A percentile compares a stretch with the other conserved stretches of the same genome.
These are phyloP conservation scores for Xylaria grammica DNA, from an alignment of 495 filamentous ascomycete genomes.

Conservation along the genomic window DNA sequence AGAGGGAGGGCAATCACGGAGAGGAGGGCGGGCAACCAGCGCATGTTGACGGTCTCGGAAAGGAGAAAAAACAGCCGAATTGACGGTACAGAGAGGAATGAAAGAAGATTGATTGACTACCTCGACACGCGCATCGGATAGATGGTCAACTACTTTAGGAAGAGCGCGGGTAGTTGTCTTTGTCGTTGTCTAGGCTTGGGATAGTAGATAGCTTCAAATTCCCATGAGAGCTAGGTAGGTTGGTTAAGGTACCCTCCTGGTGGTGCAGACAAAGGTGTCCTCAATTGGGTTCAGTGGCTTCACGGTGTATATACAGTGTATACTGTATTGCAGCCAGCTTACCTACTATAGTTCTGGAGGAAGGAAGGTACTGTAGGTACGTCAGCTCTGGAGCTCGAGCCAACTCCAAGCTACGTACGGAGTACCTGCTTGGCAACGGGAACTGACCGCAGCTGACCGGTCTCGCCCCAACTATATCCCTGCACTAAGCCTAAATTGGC, in stretches of 20 bases:
- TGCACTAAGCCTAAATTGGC: slow-evolving; percentile 31
- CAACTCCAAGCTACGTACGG: not conserved
- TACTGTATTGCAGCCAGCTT: not conserved
- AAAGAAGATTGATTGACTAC: not conserved
- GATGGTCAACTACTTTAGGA: slow-evolving; percentile 2
- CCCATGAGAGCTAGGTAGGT: not conserved
- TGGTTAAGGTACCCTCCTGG: no score
- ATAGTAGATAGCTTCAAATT: slow-evolving; percentile 20
- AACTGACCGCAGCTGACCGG: not conserved
- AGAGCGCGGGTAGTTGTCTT: not conserved
- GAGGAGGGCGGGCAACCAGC: slow-evolving; percentile 62
- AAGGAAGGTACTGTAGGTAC: not conserved
- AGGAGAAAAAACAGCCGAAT: not conserved
- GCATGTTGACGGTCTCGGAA: slow-evolving; percentile 47
- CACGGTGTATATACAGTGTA: no score
- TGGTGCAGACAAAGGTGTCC: slow-evolving; percentile 38
- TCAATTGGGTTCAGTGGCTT: slow-evolving; percentile 24
- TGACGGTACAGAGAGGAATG: not conserved
- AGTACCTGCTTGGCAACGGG: not conserved
- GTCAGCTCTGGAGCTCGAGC: slow-evolving; percentile 3
- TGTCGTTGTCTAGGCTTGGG: slow-evolving; percentile 1
- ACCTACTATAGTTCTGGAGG: not conserved
- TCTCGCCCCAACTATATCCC: slow-evolving; percentile 5
- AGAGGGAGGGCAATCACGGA: slow-evolving; percentile 58
- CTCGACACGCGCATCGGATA: slow-evolving; percentile 16